Conservation (phyloP, 257 asterid species). For the Scutellaria minor region DNA sequence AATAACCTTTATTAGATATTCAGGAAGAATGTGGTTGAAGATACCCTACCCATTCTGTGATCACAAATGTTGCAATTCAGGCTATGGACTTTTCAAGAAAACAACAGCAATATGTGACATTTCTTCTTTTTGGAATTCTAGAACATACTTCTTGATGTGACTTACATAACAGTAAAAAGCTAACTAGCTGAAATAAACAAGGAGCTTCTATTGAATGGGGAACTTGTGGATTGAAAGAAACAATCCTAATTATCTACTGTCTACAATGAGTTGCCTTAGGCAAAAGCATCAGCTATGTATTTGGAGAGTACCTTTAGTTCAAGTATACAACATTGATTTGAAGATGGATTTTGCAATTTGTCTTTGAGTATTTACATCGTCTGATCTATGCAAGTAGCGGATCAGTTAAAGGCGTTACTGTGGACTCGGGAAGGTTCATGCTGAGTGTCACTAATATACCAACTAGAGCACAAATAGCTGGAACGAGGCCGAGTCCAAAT, state of each 20-base stretch:
- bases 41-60: background rate
- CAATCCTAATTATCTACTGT: background rate
- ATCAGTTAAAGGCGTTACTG: conserved; percentile 43
- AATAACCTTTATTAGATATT: conserved; percentile 2
- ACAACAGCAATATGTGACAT: background rate
- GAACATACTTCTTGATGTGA: background rate
- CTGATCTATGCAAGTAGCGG: conserved; percentile 59
- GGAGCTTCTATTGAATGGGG: background rate
- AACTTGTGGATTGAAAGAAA: background rate
- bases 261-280: too few relatives aligned
- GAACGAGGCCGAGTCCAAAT: conserved; percentile 79
- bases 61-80: conserved; percentile 23
- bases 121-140: too few relatives aligned
- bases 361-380: background rate
- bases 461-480: conserved; percentile 68
- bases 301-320: too few relatives aligned
- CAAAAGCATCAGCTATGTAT: too few relatives aligned
- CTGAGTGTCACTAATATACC: conserved; percentile 69
- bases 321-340: too few relatives aligned
- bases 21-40: conserved; percentile 28
- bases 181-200: too few relatives aligned
- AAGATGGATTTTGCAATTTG: background rate
- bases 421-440: conserved; percentile 61
- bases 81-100: background rate
- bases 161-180: too few relatives aligned